Base-by-base conservation (phyloP, 2,329 filamentous ascomycete species). In the Elsinoe batatas region DNA sequence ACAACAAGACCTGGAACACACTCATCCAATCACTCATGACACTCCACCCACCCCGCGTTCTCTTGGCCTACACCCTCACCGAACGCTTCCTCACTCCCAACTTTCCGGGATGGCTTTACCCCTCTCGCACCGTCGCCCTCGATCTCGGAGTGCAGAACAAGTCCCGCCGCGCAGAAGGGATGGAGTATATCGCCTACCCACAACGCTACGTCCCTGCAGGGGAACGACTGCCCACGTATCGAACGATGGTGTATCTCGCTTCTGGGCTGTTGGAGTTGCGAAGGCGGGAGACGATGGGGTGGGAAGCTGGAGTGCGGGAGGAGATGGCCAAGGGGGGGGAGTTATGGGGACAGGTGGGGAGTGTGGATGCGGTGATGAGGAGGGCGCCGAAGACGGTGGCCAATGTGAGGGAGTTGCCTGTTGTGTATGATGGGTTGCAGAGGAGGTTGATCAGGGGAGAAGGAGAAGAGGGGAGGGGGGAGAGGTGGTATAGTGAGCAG, bases 1-100 rank as follows among this genome's bases (percentile, higher is more conserved):
- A 88, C 64, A 84, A 80, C 66, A 79, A 78, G 63, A 90, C 88
- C 62, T 95, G 89, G 89, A 93, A 95, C 66, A 76, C 79, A 51
- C 83, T 87, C 60, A 78, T 95, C 56, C 81, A 85, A 63, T 70
- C 77, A 51, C 80, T 96, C 26, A 80, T 82, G 20, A 35, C 36
- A 13, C 75, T 82, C 54, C 76, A 78, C 44, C 67, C 67, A 20
- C 64, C 68, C 13, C 75, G 78, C 44, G 78, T 79, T 63, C 71
- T 80, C 47, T 76, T 84, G 17, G 90, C 90, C 36, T 95, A 93
- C 70, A 66, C 72, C 18, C 71, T 84, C 53, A 91, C 87, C 66
- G 91, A 97, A 72, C 71, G 76, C 22, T 80, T 82, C 58, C 82
- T 97, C 56, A 94, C 95, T 79, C 77, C 80, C 1, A 76, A 80